Percentiles rank a stretch among this genome's conserved stretches.
Conservation (phyloP, 768 basidiomycete genomes). For the Trametes elegans region DNA sequence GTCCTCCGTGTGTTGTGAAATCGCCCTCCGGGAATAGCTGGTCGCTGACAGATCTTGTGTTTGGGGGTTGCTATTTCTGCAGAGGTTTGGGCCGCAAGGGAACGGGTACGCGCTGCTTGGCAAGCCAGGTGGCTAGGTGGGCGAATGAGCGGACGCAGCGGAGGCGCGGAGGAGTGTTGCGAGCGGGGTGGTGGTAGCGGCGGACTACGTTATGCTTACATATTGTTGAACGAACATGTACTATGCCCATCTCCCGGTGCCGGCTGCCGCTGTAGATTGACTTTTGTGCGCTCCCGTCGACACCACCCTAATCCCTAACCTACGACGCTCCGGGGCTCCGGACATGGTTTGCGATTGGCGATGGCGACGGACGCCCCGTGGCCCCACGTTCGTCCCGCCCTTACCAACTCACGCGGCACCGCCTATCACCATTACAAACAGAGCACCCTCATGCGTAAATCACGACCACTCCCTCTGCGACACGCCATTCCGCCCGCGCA, state of each 20-base stretch:
- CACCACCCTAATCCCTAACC: too few species aligned
- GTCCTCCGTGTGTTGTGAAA: background rate
- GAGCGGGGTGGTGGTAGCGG: background rate
- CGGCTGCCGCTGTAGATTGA: too few species aligned
- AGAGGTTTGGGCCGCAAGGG: constrained; percentile 75
- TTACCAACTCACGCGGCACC: too few species aligned
- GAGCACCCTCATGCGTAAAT: constrained; percentile 42
- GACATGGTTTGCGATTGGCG: background rate
- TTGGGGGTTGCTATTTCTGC: background rate
- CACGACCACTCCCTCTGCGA: constrained; percentile 49
- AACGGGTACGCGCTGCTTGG: constrained; percentile 72
- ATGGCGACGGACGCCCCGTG: too few species aligned
- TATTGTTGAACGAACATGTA: constrained; percentile 1
- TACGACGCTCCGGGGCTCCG: background rate
- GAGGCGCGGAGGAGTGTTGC: too few species aligned
- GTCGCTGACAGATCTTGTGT: too few species aligned
- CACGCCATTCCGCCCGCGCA: constrained; percentile 67
- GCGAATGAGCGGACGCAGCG: too few species aligned
- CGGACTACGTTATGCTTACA: constrained; percentile 5
- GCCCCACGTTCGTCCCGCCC: too few species aligned
- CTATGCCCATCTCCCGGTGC: too few species aligned
- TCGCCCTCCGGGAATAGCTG: too few species aligned
- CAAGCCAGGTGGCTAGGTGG: constrained; percentile 48
- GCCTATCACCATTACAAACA: too few species aligned
- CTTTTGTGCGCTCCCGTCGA: too few species aligned